A percentile compares a stretch with the other conserved stretches of the same genome.
Evolutionary conservation across 768 basidiomycete species (phyloP).

Genomic region (Hydnum rufescens): DNA sequence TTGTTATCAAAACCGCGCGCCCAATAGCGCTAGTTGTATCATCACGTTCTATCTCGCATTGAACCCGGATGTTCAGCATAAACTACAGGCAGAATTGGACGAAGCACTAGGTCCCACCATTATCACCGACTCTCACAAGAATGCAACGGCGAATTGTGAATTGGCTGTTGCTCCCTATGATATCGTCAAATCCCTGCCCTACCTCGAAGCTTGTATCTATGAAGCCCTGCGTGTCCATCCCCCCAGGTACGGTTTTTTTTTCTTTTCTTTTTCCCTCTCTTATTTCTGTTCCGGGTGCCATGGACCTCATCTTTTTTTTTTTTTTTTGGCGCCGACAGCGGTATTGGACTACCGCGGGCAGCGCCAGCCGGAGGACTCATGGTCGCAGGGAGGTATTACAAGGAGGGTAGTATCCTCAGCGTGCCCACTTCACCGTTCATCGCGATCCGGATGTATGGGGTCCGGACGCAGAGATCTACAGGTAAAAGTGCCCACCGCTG

Average conservation of each 20-base stretch:
- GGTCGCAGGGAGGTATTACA: conserved; percentile 35
- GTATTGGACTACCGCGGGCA: conserved; percentile 63
- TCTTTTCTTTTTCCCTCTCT: neutral
- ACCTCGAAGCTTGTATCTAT: conserved; percentile 73
- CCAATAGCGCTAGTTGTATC: no score
- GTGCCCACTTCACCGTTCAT: conserved; percentile 74
- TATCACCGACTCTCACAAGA: neutral
- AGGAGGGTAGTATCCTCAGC: conserved; percentile 53
- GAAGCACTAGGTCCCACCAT: conserved; percentile 31
- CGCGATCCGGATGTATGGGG: conserved; percentile 59
- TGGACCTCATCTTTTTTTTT: neutral
- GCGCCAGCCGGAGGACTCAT: conserved; percentile 55
- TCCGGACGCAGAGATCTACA: conserved; percentile 35
- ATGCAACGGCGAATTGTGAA: neutral
- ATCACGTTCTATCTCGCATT: conserved; percentile 68
- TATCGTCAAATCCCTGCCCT: conserved; percentile 52
- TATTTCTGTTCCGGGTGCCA: neutral
- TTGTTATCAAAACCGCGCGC: neutral
- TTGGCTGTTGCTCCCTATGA: conserved; percentile 25
- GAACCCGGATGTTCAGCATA: conserved; percentile 41
- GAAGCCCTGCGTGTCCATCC: conserved; percentile 74
- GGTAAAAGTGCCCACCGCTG: no score
- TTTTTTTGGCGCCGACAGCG: conserved; percentile 14
- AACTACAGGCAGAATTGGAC: conserved; percentile 60
- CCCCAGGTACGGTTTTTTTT: conserved; percentile 19